Evolutionary conservation across 108 stramenopile genomes (phyloP), one percentile per base, ranked within the genome.

Genomic region (Skeletonema potamos): DNA sequence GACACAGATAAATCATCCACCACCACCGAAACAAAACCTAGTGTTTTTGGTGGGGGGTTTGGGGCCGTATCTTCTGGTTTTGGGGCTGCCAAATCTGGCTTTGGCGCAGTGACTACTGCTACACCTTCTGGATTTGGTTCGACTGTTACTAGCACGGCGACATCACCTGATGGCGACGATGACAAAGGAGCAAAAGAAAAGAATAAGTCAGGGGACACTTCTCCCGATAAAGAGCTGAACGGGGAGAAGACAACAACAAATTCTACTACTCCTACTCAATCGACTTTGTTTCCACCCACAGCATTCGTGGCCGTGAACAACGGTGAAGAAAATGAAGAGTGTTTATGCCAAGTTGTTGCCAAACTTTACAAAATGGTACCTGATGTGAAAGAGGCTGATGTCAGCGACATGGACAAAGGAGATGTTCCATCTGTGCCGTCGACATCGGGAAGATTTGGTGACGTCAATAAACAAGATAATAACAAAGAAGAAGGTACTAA

Each of bases 321-420:
- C 57, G 90, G 90, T 29, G 90, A 92, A 74, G 82, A 89, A 69
- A 77, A 84, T 59, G 86, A 89, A 62, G 64, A 86, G 41, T 68
- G 64, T 39, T 17, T 89, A 1, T 86, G 81, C 55, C 71, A 85
- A 59, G 68, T 76, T n/a, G 75, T 86, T 51, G 85, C 85, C 41
- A 92, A 89, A 54, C 72, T 85, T 24, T 87, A 82, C 64, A 79
- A 84, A 61, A 72, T 83, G 79, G 62, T 64, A 33, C 70, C 64
- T 26, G 79, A 73, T 27, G 15, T 46, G 32, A 70, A 67, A 44
- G 80, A 82, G 15, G 66, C 12, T 11, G 51, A 43, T 0, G 66
- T 17, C 18, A 48, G 43, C 1, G 34, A 29, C 11, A 63, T 77
- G 18, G 62, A 58, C 33, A 39, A 68, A 41, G 64, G 27, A 13